Evolutionary conservation across 768 basidiomycete genomes (phyloP).

Genomic region (Termitomyces sp.): DNA sequence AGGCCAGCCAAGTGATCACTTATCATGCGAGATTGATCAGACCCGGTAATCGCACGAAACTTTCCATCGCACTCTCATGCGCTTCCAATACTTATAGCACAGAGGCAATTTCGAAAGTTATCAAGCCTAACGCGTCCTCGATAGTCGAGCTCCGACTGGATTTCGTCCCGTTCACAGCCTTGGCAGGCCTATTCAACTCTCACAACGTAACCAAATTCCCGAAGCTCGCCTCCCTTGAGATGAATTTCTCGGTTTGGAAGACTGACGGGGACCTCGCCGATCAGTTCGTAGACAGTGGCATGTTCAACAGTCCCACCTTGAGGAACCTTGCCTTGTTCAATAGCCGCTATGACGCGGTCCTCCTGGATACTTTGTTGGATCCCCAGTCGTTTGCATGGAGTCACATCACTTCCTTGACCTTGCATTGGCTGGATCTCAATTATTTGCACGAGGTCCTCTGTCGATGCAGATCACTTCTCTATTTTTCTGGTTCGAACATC

Average conservation of each 20-base stretch:
- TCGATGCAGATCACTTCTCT: not conserved
- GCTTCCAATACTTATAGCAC: not conserved
- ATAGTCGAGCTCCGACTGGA: slow-evolving; percentile 1
- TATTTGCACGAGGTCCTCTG: not conserved
- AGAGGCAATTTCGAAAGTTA: not conserved
- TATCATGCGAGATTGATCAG: slow-evolving; percentile 1
- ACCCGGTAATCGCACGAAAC: not conserved
- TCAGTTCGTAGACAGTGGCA: not conserved
- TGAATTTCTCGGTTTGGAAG: slow-evolving; percentile 1
- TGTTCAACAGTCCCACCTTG: slow-evolving; percentile 1
- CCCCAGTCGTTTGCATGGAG: not conserved
- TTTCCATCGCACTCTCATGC: slow-evolving; percentile 4
- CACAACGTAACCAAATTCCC: not conserved
- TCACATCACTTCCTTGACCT: not conserved
- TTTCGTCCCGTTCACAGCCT: slow-evolving; percentile 1
- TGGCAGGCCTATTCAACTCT: not conserved
- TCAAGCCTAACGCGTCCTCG: not conserved
- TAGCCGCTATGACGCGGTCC: not conserved
- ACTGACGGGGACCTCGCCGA: not conserved
- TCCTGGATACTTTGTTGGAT: not conserved
- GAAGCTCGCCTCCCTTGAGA: not conserved
- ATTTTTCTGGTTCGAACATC: slow-evolving; percentile 4
- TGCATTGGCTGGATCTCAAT: not conserved
- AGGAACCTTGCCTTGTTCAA: slow-evolving; percentile 1
- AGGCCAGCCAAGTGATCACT: not conserved